Evolutionary conservation across 169 alveolate species (phyloP).

Genomic region (Eimeria nieschulzi): DNA sequence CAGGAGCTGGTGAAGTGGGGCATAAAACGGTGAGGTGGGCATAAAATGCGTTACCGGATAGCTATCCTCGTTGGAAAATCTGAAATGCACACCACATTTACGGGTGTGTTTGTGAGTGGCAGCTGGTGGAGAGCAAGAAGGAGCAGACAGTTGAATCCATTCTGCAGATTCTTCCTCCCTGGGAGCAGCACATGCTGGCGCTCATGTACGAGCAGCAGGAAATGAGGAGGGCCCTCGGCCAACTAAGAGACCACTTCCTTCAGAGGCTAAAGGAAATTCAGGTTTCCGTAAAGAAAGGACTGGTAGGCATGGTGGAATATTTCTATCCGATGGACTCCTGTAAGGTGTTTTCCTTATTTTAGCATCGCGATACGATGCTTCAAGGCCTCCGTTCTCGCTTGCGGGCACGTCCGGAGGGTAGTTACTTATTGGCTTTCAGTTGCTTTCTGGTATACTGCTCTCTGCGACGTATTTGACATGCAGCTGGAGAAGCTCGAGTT

Average conservation of each 20-base stretch:
- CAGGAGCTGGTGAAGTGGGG: no score
- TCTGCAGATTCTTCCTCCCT: conserved; percentile 80
- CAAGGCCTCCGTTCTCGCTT: no score
- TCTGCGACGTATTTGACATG: not conserved
- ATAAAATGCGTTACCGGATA: no score
- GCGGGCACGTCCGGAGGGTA: no score
- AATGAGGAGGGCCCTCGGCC: conserved; percentile 81
- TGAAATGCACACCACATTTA: no score
- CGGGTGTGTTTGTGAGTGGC: conserved; percentile 62
- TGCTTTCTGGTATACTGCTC: not conserved
- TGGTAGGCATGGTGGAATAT: conserved; percentile 32
- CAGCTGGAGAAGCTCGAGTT: conserved; percentile 83
- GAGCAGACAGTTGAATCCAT: conserved; percentile 79
- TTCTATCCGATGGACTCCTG: no score
- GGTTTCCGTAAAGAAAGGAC: conserved; percentile 78
- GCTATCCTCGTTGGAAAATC: no score
- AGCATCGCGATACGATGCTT: no score
- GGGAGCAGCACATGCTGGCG: conserved; percentile 86
- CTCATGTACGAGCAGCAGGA: conserved; percentile 84
- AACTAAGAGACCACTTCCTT: conserved; percentile 79
- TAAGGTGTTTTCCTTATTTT: no score
- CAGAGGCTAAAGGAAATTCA: conserved; percentile 79
- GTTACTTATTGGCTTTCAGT: not conserved
- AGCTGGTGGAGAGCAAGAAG: conserved; percentile 77
- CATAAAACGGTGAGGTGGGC: no score